Evolutionary conservation across 495 filamentous ascomycete genomes (phyloP), one percentile per base, ranked within the genome.

Genomic region (Penicillium bialowiezense): DNA sequence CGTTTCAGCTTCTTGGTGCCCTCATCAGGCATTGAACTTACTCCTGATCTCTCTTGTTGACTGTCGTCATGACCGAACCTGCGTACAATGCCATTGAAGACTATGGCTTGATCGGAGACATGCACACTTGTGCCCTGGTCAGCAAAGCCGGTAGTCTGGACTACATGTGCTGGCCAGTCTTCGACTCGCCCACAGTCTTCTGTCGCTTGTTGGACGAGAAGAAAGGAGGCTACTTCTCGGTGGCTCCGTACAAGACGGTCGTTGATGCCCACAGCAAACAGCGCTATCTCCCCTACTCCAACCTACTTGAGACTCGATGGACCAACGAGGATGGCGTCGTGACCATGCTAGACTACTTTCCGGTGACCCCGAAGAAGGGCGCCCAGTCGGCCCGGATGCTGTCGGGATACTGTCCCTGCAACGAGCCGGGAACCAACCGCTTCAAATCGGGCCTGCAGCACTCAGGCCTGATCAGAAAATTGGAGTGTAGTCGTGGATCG

Each of bases 161-260:
- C 64, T 88, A 79, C 55, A 86, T 89, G 83, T 89, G 86, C 60
- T 89, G 86, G 84, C 83, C 83, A 5, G 80, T 84, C 43, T 86
- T 85, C 47, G 82, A 85, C 63, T 86, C 83, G 1, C 82, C 83
- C 1, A 76, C 80, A 0, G 67, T 86, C 45, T 87, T 86, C 62
- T 85, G 83, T 59, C 77, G 83, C 42, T 69, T 89, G 8, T 63
- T 88, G 2, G 86, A 89, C 63, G 82, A 83, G 48, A 72, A 85
- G 55, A 88, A 85, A 54, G 86, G 86, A 13, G 86, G 86, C 3
- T 77, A 79, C 59, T 89, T 84, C 63, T 80, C 75, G 53, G 85
- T 89, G 50, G 58, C 65, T n/a, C 65, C 65, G 5, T 36, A 56
- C 32, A 77, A 79, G 21, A 64, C 73, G 7, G 51, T 70, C 3